These are phyloP conservation scores for Penicillium sp. DNA, from an alignment of 2,329 filamentous ascomycete genomes.

Conservation along the genomic window DNA sequence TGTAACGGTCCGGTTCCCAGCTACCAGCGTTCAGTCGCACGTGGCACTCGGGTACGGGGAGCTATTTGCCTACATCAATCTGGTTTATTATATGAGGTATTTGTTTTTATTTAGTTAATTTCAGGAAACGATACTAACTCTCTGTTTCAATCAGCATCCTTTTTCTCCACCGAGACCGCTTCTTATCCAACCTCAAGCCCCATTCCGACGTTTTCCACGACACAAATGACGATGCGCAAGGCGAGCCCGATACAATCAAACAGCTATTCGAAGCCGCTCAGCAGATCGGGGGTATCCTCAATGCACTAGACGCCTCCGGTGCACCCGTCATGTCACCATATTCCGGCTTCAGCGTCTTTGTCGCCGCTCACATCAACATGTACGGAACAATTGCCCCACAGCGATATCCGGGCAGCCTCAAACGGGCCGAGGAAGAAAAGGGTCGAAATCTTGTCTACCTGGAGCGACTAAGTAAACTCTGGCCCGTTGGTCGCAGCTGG, in stretches of 20 bases:
- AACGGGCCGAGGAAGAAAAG: conserved; percentile 32
- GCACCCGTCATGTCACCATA: conserved; percentile 36
- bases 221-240: conserved; percentile 12
- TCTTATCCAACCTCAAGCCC: conserved; percentile 31
- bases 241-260: conserved; percentile 24
- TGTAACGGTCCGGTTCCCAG: conserved; percentile 30
- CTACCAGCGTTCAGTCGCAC: conserved; percentile 34
- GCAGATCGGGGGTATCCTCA: conserved; percentile 30
- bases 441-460: conserved; percentile 31
- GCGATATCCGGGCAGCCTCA: conserved; percentile 32
- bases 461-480: conserved; percentile 30
- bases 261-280: conserved; percentile 34
- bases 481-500: conserved; percentile 36
- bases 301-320: conserved; percentile 29
- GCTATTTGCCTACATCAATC: conserved; percentile 37
- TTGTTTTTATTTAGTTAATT: neutral
- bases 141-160: conserved; percentile 21
- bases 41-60: conserved; percentile 36
- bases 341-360: conserved; percentile 37
- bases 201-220: conserved; percentile 21
- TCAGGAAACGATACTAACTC: neutral
- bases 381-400: conserved; percentile 34
- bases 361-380: conserved; percentile 39
- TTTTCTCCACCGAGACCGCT: conserved; percentile 34
- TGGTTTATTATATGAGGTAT: conserved; percentile 38